Base-by-base conservation (phyloP, 768 basidiomycete species). In the Lepiota brunneoincarnata region DNA sequence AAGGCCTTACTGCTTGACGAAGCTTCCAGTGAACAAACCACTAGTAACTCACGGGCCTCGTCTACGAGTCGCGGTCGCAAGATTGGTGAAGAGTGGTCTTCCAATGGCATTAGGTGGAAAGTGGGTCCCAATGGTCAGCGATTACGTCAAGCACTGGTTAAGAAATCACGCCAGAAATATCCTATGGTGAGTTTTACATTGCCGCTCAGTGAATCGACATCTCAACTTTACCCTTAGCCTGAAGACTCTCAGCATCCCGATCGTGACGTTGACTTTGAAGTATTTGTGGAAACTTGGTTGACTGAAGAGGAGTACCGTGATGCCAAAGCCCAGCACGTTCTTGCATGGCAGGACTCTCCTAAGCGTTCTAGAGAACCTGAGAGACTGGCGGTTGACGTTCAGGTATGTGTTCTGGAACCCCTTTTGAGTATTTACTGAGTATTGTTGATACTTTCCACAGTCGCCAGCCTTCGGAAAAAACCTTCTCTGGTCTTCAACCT, bases 161-260 rank as follows among this genome's bases (percentile, higher is more conserved):
- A 84, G 72, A 87, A 83, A 68, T 80, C 80, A 15, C 79, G 81
- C 58, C 84, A 80, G 49, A 83, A 81, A 59, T 90, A 86, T 61
- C 72, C 75, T 36, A 91, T 91, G 90, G 90, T 89, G 62, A 54
- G 83, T 64, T 51, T 15, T 40, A 31, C 38, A 46, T 56, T 34
- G 9, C 37, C 23, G 57, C 43, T 34, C 18, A 23, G n/a, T 10
- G 18, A 10, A 35, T 44, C 34, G 10, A 38, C n/a, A 43, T 20
- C 43, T 46, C 45, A 36, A 58, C 50, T 6, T 49, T 46, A 59
- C 38, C 5, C 56, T 35, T 58, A 91, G 90, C 90, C 90, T 2
- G 71, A 78, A 49, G 90, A 92, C 63, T 91, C 89, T 6, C 77
- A 81, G 55, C 89, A 92, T 65, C 86, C 88, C 3, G 90, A 92